A percentile compares a stretch with the other conserved stretches of the same genome.
phyloP scores from a whole-genome alignment of 1,284 basidiomycete species.

The Malassezia yamatoensis region DNA sequence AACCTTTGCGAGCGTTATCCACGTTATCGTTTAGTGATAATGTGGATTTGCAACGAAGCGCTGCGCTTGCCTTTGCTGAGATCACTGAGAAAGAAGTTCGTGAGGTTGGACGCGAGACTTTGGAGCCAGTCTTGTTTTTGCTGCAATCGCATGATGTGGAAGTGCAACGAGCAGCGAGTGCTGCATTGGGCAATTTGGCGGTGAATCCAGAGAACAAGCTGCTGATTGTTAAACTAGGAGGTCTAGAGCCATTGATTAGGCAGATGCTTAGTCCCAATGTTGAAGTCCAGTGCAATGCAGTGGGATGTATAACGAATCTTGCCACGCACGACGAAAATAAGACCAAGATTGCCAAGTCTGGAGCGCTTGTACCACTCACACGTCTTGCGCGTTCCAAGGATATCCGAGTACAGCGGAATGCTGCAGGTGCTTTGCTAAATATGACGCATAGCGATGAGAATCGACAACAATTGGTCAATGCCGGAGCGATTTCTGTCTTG shows the following conservation, averaged over 20 bases:
- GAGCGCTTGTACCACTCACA: slow-evolving; percentile 89
- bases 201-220: slow-evolving; percentile 99
- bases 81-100: slow-evolving; percentile 99
- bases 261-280: slow-evolving; percentile 99
- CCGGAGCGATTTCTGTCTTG: slow-evolving; percentile 93
- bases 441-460: slow-evolving; percentile 99
- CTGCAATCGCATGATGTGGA: slow-evolving; percentile 96
- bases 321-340: slow-evolving; percentile 99
- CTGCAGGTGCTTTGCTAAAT: slow-evolving; percentile 92
- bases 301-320: slow-evolving; percentile 96
- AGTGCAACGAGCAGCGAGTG: slow-evolving; percentile 93
- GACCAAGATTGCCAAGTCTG: slow-evolving; percentile 98
- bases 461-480: slow-evolving; percentile 93
- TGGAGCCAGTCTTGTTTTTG: slow-evolving; percentile 95
- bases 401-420: slow-evolving; percentile 97
- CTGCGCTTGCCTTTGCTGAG: slow-evolving; percentile 95
- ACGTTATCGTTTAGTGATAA: slow-evolving; percentile 98
- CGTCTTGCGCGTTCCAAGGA: slow-evolving; percentile 94
- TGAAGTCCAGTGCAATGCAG: slow-evolving; percentile 99
- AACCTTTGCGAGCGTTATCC: slow-evolving; percentile 82
- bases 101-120: slow-evolving; percentile 88
- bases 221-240: slow-evolving; percentile 93
- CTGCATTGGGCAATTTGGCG: slow-evolving; percentile 94
- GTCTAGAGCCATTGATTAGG: slow-evolving; percentile 91
- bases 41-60: slow-evolving; percentile 94